Evolutionary conservation across 306 rosid species (phyloP), one percentile per base, ranked within the genome.

Genomic region (Sindora glabra): DNA sequence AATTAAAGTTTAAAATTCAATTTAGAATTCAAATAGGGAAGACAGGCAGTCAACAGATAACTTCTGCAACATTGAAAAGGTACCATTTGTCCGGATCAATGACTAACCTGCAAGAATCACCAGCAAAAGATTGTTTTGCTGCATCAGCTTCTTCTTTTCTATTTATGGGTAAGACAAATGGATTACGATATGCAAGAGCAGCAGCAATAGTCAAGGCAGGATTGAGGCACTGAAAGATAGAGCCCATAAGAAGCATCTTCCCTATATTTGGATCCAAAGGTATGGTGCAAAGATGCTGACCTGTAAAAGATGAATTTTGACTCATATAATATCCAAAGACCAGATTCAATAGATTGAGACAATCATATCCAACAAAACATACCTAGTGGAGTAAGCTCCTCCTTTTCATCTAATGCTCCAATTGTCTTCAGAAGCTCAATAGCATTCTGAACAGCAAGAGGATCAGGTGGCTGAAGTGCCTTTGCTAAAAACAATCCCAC

Each of bases 211-310:
- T 88, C 72, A 91, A 70, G 68, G 95, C 92, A 61, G 98, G 98
- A 75, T 78, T 81, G 44, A 91, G 89, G 84, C 98, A 91, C 57
- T 91, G 98, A 79, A 91, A 91, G 52, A 91, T 83, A 72, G 96
- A 91, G 27, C 98, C 98, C 96, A 91, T 83, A 39, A 91, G 83
- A 67, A 91, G 96, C 98, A 91, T 91, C 79, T 91, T 91, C 70
- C 96, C 98, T 17, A 91, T 91, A 75, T 91, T 88, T 74, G 98
- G 98, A 69, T 91, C 96, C 96, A 91, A 66, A n/a, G 98, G 98
- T 62, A 91, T 72, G 53, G 83, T 77, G 78, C 88, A 81, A 76
- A 91, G 96, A 76, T 88, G 98, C 64, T 68, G 78, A 65, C 98
- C 97, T 91, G 79, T 56, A 54, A 56, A 7, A n/a, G n/a, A 67